A percentile compares a stretch with the other conserved stretches of the same genome.
Conservation (phyloP, 2,329 filamentous ascomycete genomes). For the Nothopassalora personata region DNA sequence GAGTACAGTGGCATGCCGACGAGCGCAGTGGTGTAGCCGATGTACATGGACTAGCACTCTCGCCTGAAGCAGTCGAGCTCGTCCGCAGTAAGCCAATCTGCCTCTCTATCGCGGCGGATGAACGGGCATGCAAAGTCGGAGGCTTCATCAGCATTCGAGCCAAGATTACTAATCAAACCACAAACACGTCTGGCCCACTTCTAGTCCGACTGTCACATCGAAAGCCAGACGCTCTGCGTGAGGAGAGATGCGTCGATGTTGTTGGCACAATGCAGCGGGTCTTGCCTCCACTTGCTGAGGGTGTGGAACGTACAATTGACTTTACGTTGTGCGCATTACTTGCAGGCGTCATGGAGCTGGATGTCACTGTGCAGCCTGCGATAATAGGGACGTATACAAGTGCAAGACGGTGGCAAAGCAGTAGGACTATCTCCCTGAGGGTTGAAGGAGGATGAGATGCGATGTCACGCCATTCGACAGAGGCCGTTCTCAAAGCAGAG, state of each 20-base stretch:
- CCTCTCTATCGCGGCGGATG: slow-evolving; percentile 2
- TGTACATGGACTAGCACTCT: slow-evolving; percentile 14
- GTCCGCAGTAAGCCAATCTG: slow-evolving; percentile 14
- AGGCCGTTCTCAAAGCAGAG: too few relatives aligned
- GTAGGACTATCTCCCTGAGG: neutral
- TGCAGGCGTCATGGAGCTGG: slow-evolving; percentile 18
- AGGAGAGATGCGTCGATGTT: slow-evolving; percentile 16
- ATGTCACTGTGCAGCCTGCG: slow-evolving; percentile 12
- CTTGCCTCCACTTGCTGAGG: slow-evolving; percentile 12
- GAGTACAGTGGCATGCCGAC: slow-evolving; percentile 20
- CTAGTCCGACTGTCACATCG: slow-evolving; percentile 11
- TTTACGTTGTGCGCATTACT: slow-evolving; percentile 23
- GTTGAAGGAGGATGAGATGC: neutral
- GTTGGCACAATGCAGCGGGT: slow-evolving; percentile 19
- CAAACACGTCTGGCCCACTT: slow-evolving; percentile 9
- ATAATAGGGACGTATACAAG: slow-evolving; percentile 3
- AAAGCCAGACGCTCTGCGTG: neutral
- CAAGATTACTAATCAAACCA: slow-evolving; percentile 9
- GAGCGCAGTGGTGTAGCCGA: slow-evolving; percentile 21
- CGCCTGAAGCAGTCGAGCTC: slow-evolving; percentile 12
- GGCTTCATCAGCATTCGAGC: slow-evolving; percentile 14
- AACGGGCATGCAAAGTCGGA: slow-evolving; percentile 4
- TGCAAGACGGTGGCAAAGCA: slow-evolving; percentile 2
- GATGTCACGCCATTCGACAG: neutral
- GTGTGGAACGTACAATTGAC: slow-evolving; percentile 12